Percentiles rank a stretch among this genome's conserved stretches.
Conservation (phyloP, 1,284 basidiomycete species). For the Cryptococcus wingfieldii region DNA sequence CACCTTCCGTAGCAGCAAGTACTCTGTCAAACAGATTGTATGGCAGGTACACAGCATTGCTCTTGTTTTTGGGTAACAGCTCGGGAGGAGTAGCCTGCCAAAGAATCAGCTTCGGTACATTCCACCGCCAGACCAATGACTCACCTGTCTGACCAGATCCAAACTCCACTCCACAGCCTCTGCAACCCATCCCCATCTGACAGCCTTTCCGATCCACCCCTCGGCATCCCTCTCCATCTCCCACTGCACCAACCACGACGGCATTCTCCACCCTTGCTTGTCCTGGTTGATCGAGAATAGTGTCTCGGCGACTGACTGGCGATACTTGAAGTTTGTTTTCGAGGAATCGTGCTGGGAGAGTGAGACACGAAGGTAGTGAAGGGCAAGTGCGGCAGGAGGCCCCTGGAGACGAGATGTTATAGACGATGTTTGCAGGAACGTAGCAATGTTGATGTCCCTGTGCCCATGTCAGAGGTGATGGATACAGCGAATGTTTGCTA, state of each 20-base stretch:
- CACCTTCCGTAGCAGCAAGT: conserved; percentile 60
- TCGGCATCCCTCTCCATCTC: conserved; percentile 39
- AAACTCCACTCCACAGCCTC: conserved; percentile 70
- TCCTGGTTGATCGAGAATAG: conserved; percentile 64
- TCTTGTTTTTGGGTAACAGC: conserved; percentile 56
- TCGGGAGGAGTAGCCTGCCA: conserved; percentile 59
- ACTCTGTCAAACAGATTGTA: conserved; percentile 85
- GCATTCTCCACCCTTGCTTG: conserved; percentile 52
- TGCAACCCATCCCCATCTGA: conserved; percentile 74
- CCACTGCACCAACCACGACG: conserved; percentile 72
- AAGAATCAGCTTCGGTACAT: not conserved
- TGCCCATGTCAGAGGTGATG: conserved; percentile 12
- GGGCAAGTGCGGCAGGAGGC: conserved; percentile 71
- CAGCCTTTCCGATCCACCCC: conserved; percentile 27
- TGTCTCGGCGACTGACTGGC: conserved; percentile 69
- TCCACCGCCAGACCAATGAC: conserved; percentile 12
- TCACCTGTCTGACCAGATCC: conserved; percentile 65
- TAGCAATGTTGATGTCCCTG: conserved; percentile 63
- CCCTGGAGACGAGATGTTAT: conserved; percentile 74
- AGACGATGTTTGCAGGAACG: conserved; percentile 77
- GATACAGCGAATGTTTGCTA: conserved; percentile 16
- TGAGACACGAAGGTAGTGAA: conserved; percentile 78
- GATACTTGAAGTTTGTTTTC: conserved; percentile 69
- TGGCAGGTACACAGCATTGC: conserved; percentile 68
- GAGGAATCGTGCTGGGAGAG: conserved; percentile 72